These are phyloP conservation scores for Coffea humblotiana DNA, from an alignment of 305 asterid species.

Conservation along the genomic window DNA sequence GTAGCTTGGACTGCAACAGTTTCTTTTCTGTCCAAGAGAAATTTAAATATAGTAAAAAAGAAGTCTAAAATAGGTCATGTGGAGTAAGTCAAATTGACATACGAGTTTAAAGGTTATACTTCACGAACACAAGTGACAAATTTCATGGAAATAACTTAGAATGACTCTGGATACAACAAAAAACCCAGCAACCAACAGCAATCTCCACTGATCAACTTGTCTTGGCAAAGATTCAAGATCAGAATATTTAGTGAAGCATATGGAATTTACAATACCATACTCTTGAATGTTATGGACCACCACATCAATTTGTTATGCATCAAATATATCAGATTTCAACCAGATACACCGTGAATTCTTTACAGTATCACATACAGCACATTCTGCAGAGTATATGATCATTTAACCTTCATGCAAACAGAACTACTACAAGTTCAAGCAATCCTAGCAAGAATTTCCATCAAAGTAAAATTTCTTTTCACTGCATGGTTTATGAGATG, in stretches of 20 bases:
- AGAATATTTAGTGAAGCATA: background rate
- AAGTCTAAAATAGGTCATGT: background rate
- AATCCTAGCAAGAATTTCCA: background rate
- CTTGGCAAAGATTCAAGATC: background rate
- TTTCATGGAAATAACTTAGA: background rate
- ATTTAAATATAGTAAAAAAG: conserved; percentile 14
- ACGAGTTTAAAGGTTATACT: background rate
- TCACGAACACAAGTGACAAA: background rate
- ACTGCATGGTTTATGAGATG: background rate
- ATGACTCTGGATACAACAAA: background rate
- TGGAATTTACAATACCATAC: background rate
- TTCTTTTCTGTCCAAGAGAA: conserved; percentile 72
- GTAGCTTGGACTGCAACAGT: conserved; percentile 72
- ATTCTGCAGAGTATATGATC: background rate
- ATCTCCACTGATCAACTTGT: background rate
- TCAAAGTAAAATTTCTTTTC: background rate
- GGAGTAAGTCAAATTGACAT: background rate
- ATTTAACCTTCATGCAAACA: background rate
- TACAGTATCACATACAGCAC: background rate
- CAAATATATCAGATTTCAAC: background rate
- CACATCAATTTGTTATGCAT: background rate
- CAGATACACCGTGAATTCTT: background rate
- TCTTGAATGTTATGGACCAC: background rate
- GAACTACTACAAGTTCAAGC: background rate
- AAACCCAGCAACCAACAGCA: background rate